These are phyloP conservation scores for Gossypium arboreum DNA, from an alignment of 345 rosid genomes.

Conservation along the genomic window DNA sequence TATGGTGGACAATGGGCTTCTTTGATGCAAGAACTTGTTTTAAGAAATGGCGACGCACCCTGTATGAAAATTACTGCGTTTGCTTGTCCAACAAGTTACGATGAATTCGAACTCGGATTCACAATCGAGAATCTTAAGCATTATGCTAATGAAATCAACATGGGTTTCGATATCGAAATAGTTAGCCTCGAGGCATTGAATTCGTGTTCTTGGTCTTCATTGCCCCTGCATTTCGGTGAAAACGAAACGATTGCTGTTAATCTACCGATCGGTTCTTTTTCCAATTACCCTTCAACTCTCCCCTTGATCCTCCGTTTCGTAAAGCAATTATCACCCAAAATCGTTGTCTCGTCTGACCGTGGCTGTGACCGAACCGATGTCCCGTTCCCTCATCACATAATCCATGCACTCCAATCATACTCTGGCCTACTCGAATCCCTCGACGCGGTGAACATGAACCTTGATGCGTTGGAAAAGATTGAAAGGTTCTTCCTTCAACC, in stretches of 20 bases:
- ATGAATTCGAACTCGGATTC: conserved; percentile 63
- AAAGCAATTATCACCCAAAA: conserved; percentile 72
- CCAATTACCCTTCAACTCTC: conserved; percentile 46
- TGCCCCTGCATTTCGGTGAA: conserved; percentile 25
- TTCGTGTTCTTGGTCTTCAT: conserved; percentile 42
- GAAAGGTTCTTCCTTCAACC: conserved; percentile 80
- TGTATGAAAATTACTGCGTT: conserved; percentile 68
- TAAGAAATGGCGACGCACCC: conserved; percentile 48
- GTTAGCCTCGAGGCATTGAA: conserved; percentile 48
- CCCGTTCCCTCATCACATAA: conserved; percentile 68
- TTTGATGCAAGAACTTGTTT: conserved; percentile 81
- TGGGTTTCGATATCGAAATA: conserved; percentile 65
- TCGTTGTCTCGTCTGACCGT: conserved; percentile 73
- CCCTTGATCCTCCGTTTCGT: conserved; percentile 62
- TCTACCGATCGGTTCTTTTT: conserved; percentile 58
- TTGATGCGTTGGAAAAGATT: conserved; percentile 70
- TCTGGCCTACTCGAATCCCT: conserved; percentile 68
- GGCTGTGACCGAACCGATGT: conserved; percentile 77
- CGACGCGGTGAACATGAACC: conserved; percentile 70
- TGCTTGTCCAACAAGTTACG: conserved; percentile 49
- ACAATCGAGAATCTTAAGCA: conserved; percentile 64
- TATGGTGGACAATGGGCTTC: conserved; percentile 96
- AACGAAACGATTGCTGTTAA: conserved; percentile 69
- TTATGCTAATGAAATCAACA: conserved; percentile 68
- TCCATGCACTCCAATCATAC: conserved; percentile 65